Evolutionary conservation across 2,329 filamentous ascomycete species (phyloP).

Genomic region (Fusarium sarcochroum): DNA sequence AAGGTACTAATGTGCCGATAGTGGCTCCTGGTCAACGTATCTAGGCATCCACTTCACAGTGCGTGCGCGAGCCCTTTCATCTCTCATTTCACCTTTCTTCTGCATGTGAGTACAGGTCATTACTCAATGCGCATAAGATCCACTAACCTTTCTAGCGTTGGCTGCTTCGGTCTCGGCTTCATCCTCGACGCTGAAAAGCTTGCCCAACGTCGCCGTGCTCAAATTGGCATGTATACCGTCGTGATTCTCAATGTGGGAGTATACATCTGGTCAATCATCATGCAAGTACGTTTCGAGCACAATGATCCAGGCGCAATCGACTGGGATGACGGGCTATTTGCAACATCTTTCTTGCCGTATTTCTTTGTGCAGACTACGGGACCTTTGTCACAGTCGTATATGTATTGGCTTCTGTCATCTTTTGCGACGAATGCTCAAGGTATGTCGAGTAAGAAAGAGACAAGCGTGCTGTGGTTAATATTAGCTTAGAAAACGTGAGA

Average conservation of each 20-base stretch:
- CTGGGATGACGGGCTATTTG: slow-evolving; percentile 16
- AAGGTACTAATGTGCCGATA: rapidly evolving
- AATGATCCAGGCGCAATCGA: slow-evolving; percentile 11
- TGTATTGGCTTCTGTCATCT: slow-evolving; percentile 24
- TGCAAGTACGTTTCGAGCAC: slow-evolving; percentile 10
- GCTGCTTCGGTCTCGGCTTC: slow-evolving; percentile 16
- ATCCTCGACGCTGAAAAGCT: slow-evolving; percentile 16
- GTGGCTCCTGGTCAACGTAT: slow-evolving; percentile 23
- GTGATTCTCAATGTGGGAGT: slow-evolving; percentile 14
- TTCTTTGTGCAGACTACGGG: slow-evolving; percentile 26
- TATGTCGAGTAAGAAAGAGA: rapidly evolving
- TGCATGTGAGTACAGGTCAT: not conserved
- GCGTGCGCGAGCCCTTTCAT: slow-evolving; percentile 13
- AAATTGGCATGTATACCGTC: slow-evolving; percentile 13
- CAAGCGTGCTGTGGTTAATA: rapidly evolving
- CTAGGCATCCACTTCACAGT: slow-evolving; percentile 23
- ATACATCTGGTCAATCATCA: slow-evolving; percentile 21
- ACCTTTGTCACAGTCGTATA: slow-evolving; percentile 12
- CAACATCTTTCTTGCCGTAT: slow-evolving; percentile 1
- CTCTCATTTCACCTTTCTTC: slow-evolving; percentile 18
- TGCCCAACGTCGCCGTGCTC: slow-evolving; percentile 15
- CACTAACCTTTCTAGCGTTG: not conserved
- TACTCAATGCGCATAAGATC: rapidly evolving
- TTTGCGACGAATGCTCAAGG: slow-evolving; percentile 27
- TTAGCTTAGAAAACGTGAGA: not conserved